phyloP scores from a whole-genome alignment of 768 basidiomycete species.

The Cyathus striatus region DNA sequence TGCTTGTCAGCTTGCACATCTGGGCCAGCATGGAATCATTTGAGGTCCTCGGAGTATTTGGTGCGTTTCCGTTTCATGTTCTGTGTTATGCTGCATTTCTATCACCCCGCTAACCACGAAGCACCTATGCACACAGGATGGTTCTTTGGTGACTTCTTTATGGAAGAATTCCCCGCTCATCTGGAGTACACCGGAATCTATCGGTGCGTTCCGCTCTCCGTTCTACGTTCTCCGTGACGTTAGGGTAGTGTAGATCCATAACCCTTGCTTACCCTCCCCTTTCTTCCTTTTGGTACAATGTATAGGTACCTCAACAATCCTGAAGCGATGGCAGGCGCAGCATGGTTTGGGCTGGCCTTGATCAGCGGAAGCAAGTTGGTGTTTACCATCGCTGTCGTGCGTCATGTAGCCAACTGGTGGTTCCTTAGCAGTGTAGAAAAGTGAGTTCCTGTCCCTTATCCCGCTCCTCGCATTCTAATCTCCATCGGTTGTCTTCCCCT shows the following conservation, averaged over 20 bases:
- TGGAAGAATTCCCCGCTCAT: constrained; percentile 86
- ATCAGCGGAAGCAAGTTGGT: constrained; percentile 94
- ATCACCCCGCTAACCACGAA: not conserved
- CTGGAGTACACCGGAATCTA: constrained; percentile 97
- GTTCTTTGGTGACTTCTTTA: constrained; percentile 98
- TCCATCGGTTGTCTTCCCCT: not conserved
- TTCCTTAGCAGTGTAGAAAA: constrained; percentile 90
- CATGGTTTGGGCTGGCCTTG: constrained; percentile 89
- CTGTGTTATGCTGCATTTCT: constrained; percentile 9
- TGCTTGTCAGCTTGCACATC: constrained; percentile 80
- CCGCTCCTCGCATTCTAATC: constrained; percentile 4
- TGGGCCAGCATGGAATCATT: constrained; percentile 91
- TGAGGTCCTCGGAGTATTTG: constrained; percentile 91
- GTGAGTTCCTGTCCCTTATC: constrained; percentile 40
- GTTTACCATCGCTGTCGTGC: constrained; percentile 74
- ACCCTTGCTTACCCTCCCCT: not conserved
- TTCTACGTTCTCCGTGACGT: too few relatives aligned
- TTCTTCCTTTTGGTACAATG: not conserved
- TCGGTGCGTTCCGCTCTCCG: too few relatives aligned
- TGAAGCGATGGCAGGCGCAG: constrained; percentile 92
- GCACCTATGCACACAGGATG: constrained; percentile 53
- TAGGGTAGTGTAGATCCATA: constrained; percentile 2
- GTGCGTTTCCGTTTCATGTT: too few relatives aligned
- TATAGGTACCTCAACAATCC: constrained; percentile 88
- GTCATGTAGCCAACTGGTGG: constrained; percentile 92